Percentiles rank a stretch among this genome's conserved stretches.
Conservation (phyloP, 805 yeast species). For the Kuraishia borneana region DNA sequence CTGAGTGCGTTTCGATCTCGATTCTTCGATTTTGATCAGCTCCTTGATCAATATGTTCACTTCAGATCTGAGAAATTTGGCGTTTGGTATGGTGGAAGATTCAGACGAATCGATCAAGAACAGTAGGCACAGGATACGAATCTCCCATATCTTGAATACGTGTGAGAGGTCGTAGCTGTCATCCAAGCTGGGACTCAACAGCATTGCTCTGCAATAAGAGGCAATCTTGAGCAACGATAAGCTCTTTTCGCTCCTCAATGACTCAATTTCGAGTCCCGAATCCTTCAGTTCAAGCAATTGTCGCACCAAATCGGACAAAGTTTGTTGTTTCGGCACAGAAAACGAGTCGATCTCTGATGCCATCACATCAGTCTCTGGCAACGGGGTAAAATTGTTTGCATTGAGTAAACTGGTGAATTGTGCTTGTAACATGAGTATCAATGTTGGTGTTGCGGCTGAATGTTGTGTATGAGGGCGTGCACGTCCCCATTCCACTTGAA, state of each 20-base stretch:
- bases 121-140: constrained; percentile 12
- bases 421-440: constrained; percentile 12
- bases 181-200: constrained; percentile 10
- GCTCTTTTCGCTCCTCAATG: not conserved
- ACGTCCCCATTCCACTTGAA: too few relatives aligned
- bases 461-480: too few relatives aligned
- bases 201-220: constrained; percentile 15
- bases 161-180: constrained; percentile 19
- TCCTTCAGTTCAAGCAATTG: not conserved
- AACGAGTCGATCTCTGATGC: constrained; percentile 1
- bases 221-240: constrained; percentile 12
- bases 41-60: constrained; percentile 15
- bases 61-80: constrained; percentile 16
- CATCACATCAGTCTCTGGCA: constrained; percentile 10
- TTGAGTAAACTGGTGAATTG: constrained; percentile 13
- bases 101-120: constrained; percentile 10
- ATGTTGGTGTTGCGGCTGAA: too few relatives aligned
- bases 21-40: constrained; percentile 8
- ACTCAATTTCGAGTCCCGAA: not conserved
- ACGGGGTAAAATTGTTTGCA: constrained; percentile 13
- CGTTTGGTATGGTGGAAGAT: constrained; percentile 12
- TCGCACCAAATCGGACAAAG: not conserved
- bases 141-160: constrained; percentile 32
- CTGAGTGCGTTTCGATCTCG: constrained; percentile 4
- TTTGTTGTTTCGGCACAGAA: not conserved